phyloP scores from a whole-genome alignment of 2,329 filamentous ascomycete species.

The Ascochyta clinopodiicola region DNA sequence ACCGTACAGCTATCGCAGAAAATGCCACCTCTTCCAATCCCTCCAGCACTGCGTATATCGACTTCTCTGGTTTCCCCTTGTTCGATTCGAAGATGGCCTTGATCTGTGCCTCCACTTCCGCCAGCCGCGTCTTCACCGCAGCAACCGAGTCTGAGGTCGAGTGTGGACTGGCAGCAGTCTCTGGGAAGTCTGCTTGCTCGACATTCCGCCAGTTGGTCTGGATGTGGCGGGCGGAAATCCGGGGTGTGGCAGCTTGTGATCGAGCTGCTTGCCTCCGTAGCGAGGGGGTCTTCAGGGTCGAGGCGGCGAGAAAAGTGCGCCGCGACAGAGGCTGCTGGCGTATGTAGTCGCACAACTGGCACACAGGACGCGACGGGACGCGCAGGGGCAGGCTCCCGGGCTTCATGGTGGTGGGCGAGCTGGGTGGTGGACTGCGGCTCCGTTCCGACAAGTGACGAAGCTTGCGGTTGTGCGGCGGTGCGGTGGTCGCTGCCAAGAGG shows the following conservation, averaged over 20 bases:
- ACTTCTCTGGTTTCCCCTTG: slow-evolving; percentile 35
- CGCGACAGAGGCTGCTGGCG: slow-evolving; percentile 37
- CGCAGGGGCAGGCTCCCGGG: slow-evolving; percentile 36
- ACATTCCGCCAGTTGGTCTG: slow-evolving; percentile 24
- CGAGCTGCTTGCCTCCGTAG: slow-evolving; percentile 31
- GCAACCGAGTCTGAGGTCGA: slow-evolving; percentile 30
- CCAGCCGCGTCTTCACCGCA: slow-evolving; percentile 30
- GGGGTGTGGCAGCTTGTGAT: slow-evolving; percentile 24
- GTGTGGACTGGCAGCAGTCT: slow-evolving; percentile 14
- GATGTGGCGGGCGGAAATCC: slow-evolving; percentile 27
- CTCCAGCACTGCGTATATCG: slow-evolving; percentile 29
- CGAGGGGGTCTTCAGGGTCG: slow-evolving; percentile 34
- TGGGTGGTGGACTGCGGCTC: neutral
- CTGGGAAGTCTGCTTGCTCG: slow-evolving; percentile 21
- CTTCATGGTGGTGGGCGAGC: slow-evolving; percentile 34
- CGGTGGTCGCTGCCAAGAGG: slow-evolving; percentile 6
- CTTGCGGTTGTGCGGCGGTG: neutral
- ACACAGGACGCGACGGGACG: slow-evolving; percentile 37
- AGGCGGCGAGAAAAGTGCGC: slow-evolving; percentile 35
- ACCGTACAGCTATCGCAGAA: slow-evolving; percentile 38
- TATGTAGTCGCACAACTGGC: slow-evolving; percentile 45
- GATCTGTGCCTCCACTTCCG: slow-evolving; percentile 37
- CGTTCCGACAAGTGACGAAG: slow-evolving; percentile 11
- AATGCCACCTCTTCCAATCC: slow-evolving; percentile 33
- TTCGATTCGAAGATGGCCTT: slow-evolving; percentile 33